Evolutionary conservation across 805 yeast genomes (phyloP), one percentile per base, ranked within the genome.

Genomic region (Wickerhamiella australiensis): DNA sequence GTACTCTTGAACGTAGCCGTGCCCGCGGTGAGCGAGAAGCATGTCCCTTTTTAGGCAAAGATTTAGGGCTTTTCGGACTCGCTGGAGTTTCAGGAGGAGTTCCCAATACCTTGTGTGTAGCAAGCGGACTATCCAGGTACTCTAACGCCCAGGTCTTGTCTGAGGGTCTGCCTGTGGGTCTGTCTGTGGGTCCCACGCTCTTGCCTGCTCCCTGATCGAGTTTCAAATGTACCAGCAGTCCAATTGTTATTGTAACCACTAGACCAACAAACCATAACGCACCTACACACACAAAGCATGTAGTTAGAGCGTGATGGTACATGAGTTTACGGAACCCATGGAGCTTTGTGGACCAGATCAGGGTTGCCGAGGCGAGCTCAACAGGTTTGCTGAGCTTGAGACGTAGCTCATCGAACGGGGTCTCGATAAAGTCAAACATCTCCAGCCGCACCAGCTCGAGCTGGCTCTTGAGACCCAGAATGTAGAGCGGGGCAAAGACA

Each of bases 401-500:
- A 5, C 22, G 2, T n/a, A 33, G 25, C 15, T 31, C n/a, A 20
- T 21, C 22, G 22, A 23, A 23, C 20, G 44, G 49, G 26, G 26
- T 15, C 3, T 18, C 17, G 8, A 55, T 41, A 5, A 38, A n/a
- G 15, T 54, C 53, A 45, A 56, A 52, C 50, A 66, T 53, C 12
- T 50, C 54, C 20, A 65, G 46, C 3, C 25, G 27, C n/a, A 66
- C 35, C 1, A 18, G 25, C 21, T 61, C 55, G 20, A 56, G 48
- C 49, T 66, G 67, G 4, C 33, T 15, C 46, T 26, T 38, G 44
- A 56, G 46, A 3, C 66, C 67, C 3, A 54, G 38, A 6, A 63
- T 29, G 31, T 63, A 63, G 7, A 60, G 50, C 8, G 68, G 68
- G 3, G 61, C 41, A 23, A 56, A 57, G 13, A 59, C 25, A 7